A percentile compares a stretch with the other conserved stretches of the same genome.
These are phyloP conservation scores for Rhizopogon salebrosus DNA, from an alignment of 768 basidiomycete species.

Conservation along the genomic window DNA sequence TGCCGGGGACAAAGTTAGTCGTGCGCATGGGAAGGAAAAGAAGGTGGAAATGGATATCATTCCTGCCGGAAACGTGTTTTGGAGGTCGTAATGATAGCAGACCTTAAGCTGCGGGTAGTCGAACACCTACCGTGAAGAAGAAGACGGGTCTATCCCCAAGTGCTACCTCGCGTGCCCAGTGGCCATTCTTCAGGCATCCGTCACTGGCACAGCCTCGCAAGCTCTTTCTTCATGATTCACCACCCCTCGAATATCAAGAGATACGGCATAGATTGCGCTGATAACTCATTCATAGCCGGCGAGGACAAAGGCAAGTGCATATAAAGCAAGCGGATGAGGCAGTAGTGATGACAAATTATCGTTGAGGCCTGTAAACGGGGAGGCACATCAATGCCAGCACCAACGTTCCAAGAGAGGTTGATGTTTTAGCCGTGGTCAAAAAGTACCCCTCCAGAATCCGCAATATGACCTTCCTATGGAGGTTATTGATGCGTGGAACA, in stretches of 20 bases:
- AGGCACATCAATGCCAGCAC: conserved; percentile 32
- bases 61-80: too few relatives aligned
- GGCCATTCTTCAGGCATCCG: too few relatives aligned
- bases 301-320: conserved; percentile 21
- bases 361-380: conserved; percentile 29
- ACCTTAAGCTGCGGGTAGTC: too few relatives aligned
- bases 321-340: conserved; percentile 21
- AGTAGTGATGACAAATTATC: conserved; percentile 31
- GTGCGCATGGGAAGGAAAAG: too few relatives aligned
- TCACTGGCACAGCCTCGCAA: conserved; percentile 22
- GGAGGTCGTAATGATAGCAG: too few relatives aligned
- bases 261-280: too few relatives aligned
- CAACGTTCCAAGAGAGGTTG: conserved; percentile 45
- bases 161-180: too few relatives aligned
- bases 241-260: conserved; percentile 29
- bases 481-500: conserved; percentile 30
- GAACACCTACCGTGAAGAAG: too few relatives aligned
- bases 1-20: too few relatives aligned
- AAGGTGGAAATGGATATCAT: too few relatives aligned
- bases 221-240: conserved; percentile 16
- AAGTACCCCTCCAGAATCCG: conserved; percentile 59
- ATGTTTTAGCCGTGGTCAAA: conserved; percentile 68
- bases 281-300: conserved; percentile 64
- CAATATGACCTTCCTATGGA: conserved; percentile 48
- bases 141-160: too few relatives aligned